Evolutionary conservation across 306 rosid genomes (phyloP), one percentile per base, ranked within the genome.

Genomic region (Adenanthera pavonina): DNA sequence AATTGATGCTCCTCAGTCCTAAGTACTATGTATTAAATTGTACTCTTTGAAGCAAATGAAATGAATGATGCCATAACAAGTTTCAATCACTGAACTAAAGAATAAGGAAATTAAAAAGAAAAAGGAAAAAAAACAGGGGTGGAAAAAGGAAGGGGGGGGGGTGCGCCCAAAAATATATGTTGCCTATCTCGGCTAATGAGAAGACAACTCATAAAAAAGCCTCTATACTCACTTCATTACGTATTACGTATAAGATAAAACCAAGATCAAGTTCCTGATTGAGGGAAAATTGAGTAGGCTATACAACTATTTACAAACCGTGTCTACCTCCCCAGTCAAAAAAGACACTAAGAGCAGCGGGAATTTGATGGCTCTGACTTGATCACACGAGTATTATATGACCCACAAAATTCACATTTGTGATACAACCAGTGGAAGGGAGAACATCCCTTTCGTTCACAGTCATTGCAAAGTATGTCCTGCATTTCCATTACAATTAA

Each of bases 391-490:
- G 97, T 92, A 60, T 96, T 96, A 85, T 96, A 96, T 14, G 99
- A 96, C 43, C 99, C 94, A 71, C 99, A 96, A 84, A 6, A 82
- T 77, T 87, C 92, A 56, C 99, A 96, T 87, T 96, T 96, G 78
- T 92, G 99, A 83, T 93, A 96, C 57, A 96, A 52, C 99, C 99
- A 96, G 88, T 96, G 99, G 89, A 96, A 96, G 41, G 90, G 89
- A 30, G 98, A 83, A 14, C 82, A 72, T 64, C 97, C 98, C 87
- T 89, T 95, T 81, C 82, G 81, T 53, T 89, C 97, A 71, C 99
- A 96, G 84, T 96, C 99, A 35, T 96, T 90, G 86, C 99, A 96
- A 43, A 96, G 90, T 81, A 96, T 88, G 33, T 96, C 99, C 99
- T 96, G 94, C 83, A 90, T 87, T 59, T 67, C 76, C 76, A 83